phyloP scores from a whole-genome alignment of 2,329 filamentous ascomycete genomes.

The Fusarium goolgardi region DNA sequence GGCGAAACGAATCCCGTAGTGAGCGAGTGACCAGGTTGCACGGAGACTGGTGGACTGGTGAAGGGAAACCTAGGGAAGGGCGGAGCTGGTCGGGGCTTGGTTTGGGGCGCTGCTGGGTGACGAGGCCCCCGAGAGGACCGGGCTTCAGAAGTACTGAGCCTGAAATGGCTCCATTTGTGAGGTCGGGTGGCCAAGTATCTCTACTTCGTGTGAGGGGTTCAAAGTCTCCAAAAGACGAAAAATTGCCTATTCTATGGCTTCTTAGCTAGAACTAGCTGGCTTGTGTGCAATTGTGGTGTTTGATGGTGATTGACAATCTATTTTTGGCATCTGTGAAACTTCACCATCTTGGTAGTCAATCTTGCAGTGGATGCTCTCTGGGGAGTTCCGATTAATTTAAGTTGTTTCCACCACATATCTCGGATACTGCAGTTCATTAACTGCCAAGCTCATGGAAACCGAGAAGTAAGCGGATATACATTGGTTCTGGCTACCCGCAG shows the following conservation, averaged over 20 bases:
- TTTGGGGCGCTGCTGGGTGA: slow-evolving; percentile 41
- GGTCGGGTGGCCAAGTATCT: slow-evolving; percentile 11
- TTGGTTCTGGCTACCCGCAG: neutral
- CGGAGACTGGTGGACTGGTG: slow-evolving; percentile 17
- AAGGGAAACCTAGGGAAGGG: neutral
- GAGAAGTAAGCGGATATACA: neutral
- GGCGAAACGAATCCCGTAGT: slow-evolving; percentile 45
- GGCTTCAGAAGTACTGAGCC: slow-evolving; percentile 17
- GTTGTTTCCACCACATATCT: slow-evolving; percentile 7
- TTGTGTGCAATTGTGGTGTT: neutral
- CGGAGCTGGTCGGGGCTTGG: slow-evolving; percentile 8
- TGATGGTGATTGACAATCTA: neutral
- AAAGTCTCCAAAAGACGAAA: neutral
- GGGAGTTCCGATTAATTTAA: slow-evolving; percentile 5
- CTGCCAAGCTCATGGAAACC: neutral
- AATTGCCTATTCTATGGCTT: neutral
- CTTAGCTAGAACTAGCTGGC: neutral
- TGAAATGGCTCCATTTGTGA: slow-evolving; percentile 1
- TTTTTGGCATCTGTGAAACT: slow-evolving; percentile 8
- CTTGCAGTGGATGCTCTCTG: neutral
- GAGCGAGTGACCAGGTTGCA: slow-evolving; percentile 39
- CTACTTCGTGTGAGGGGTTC: slow-evolving; percentile 1
- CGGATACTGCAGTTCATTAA: neutral
- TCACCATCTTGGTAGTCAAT: neutral
- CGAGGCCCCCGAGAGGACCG: slow-evolving; percentile 42